Evolutionary conservation across 2,329 filamentous ascomycete genomes (phyloP).

Genomic region (Stagonosporopsis vannaccii): DNA sequence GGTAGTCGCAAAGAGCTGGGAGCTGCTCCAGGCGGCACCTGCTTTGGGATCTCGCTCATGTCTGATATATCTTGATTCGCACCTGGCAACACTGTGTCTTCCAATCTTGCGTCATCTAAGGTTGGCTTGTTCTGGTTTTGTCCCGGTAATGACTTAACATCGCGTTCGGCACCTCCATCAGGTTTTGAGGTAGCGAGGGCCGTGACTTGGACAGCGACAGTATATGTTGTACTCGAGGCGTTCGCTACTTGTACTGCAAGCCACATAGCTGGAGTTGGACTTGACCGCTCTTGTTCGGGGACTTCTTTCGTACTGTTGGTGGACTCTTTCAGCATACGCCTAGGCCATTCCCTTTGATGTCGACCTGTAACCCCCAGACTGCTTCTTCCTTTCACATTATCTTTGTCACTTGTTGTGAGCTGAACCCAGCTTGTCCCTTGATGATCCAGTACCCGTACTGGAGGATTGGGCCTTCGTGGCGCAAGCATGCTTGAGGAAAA

Average conservation of each 20-base stretch:
- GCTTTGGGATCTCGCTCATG: constrained; percentile 1
- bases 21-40: not conserved
- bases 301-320: not conserved
- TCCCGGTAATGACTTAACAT: not conserved
- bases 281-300: not conserved
- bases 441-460: constrained; percentile 4
- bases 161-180: not conserved
- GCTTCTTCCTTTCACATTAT: constrained; percentile 7
- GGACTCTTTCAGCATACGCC: not conserved
- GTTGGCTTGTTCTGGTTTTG: constrained; percentile 1
- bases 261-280: not conserved
- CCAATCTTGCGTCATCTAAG: not conserved
- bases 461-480: not conserved
- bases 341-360: not conserved
- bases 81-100: not conserved
- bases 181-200: not conserved
- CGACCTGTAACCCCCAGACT: constrained; percentile 3
- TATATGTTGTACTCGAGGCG: not conserved
- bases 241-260: not conserved
- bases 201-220: not conserved
- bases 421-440: not conserved
- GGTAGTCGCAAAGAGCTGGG: not conserved
- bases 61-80: constrained; percentile 10
- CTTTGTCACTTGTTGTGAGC: not conserved
- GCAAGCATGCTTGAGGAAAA: constrained; percentile 7